Base-by-base conservation (phyloP, 2,329 filamentous ascomycete genomes). In the Pseudogymnoascus sp. region DNA sequence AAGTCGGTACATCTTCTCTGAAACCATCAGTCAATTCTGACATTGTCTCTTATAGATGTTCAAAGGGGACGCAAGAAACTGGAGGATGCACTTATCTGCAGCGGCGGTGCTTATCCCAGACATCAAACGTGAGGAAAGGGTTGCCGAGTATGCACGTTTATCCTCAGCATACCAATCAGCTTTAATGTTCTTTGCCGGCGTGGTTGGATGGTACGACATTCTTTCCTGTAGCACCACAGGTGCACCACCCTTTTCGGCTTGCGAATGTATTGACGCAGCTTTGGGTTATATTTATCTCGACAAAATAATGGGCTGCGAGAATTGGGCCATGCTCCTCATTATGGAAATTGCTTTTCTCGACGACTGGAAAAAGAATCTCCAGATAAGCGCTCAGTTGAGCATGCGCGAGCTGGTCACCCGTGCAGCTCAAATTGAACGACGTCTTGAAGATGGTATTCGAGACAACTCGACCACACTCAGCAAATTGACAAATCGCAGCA, bases 311-410 rank as follows among this genome's bases (percentile, higher is more conserved):
- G 83, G 84, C 2, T 75, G 82, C 62, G 74, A 81, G 59, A 85
- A 84, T 70, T 83, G 81, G 81, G 78, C 78, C 1, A 65, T 87
- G 49, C 72, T 80, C 33, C 71, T 77, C 6, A 77, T 87, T 31
- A 78, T 77, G 12, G 77, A 83, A 31, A 78, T 83, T 39, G 75
- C 81, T 4, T 69, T 75, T 1, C 75, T 87, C 2, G 78, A 81
- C 52, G 74, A 78, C 0, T 85, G 83, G 83, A 87, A 86, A 72
- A 78, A 80, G 67, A 72, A 77, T 21, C 75, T 77, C 67, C 78
- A 74, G 60, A 68, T 69, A 35, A 66, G 68, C 5, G 78, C 78
- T 3, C 74, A 74, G 0, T 71, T 85, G 1, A 80, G 78, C 8
- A 62, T 70, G 5, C 63, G 69, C 2, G 76, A 81, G 61, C 75